Conservation (phyloP, 2,329 filamentous ascomycete genomes). For the Fusarium sp. region DNA sequence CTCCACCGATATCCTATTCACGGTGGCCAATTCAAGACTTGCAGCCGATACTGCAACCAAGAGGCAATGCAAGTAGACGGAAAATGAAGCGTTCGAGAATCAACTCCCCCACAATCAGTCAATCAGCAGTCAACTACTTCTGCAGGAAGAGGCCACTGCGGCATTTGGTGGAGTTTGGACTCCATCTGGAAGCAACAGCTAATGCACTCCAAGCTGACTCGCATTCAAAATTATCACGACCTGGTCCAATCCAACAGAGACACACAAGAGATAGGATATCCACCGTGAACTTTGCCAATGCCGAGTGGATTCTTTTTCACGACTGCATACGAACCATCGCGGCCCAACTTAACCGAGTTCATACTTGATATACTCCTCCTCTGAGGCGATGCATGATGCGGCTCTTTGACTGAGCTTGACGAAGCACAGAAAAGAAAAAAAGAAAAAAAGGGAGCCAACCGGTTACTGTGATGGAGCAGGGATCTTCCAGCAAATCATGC, state of each 20-base stretch:
- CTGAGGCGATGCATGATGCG: conserved; percentile 2
- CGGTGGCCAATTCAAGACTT: conserved; percentile 37
- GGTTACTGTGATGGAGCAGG: conserved; percentile 28
- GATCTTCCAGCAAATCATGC: conserved; percentile 33
- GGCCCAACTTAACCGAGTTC: conserved; percentile 8
- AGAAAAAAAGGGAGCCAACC: neutral
- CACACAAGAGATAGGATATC: conserved; percentile 18
- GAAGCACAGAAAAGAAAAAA: neutral
- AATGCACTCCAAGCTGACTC: conserved; percentile 30
- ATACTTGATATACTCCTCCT: conserved; percentile 15
- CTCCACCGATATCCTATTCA: conserved; percentile 28
- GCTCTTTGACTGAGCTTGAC: conserved; percentile 18
- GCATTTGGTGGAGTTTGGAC: conserved; percentile 2
- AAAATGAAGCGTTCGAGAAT: conserved; percentile 13
- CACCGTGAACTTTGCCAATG: conserved; percentile 23
- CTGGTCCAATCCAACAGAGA: conserved; percentile 31
- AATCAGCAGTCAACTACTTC: neutral
- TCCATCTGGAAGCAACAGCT: conserved; percentile 17
- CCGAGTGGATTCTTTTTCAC: neutral
- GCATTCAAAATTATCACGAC: conserved; percentile 20
- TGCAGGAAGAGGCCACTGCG: neutral
- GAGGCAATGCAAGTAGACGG: conserved; percentile 18
- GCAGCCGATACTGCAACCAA: conserved; percentile 1
- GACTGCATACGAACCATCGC: neutral
- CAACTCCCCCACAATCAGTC: conserved; percentile 5